Percentiles rank a stretch among this genome's conserved stretches.
These are phyloP conservation scores for Geosmithia flava DNA, from an alignment of 2,329 filamentous ascomycete genomes.

Conservation along the genomic window DNA sequence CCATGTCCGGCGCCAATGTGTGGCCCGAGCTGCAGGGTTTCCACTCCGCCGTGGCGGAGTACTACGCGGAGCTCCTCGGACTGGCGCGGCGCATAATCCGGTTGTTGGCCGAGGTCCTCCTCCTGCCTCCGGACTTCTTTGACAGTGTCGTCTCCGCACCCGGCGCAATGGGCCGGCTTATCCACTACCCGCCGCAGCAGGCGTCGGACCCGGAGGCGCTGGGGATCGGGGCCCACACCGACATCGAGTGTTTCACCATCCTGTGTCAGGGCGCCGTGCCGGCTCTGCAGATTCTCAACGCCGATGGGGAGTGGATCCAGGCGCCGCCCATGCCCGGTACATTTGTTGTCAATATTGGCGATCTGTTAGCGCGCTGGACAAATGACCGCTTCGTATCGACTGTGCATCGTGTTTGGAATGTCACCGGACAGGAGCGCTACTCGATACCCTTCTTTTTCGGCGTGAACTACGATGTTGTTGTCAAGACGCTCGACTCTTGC, in stretches of 20 bases:
- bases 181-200: constrained; percentile 35
- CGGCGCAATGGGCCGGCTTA: constrained; percentile 28
- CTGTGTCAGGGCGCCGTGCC: constrained; percentile 37
- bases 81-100: constrained; percentile 22
- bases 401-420: constrained; percentile 43
- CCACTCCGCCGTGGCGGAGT: constrained; percentile 5
- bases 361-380: constrained; percentile 37
- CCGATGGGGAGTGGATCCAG: constrained; percentile 4
- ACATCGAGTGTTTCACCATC: constrained; percentile 43
- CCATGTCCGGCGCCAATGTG: constrained; percentile 7
- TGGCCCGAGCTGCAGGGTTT: constrained; percentile 5
- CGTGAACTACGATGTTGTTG: constrained; percentile 38
- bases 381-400: constrained; percentile 38
- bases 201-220: constrained; percentile 16
- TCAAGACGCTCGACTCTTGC: constrained; percentile 34
- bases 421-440: constrained; percentile 34
- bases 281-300: constrained; percentile 38
- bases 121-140: constrained; percentile 26
- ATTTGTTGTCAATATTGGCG: constrained; percentile 38
- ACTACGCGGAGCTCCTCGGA: constrained; percentile 8
- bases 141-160: constrained; percentile 28
- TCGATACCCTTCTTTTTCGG: constrained; percentile 46
- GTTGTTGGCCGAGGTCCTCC: constrained; percentile 26
- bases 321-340: constrained; percentile 30
- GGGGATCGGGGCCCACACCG: constrained; percentile 38